Base-by-base conservation (phyloP, 179 eudicot species). In the Vitellaria paradoxa region DNA sequence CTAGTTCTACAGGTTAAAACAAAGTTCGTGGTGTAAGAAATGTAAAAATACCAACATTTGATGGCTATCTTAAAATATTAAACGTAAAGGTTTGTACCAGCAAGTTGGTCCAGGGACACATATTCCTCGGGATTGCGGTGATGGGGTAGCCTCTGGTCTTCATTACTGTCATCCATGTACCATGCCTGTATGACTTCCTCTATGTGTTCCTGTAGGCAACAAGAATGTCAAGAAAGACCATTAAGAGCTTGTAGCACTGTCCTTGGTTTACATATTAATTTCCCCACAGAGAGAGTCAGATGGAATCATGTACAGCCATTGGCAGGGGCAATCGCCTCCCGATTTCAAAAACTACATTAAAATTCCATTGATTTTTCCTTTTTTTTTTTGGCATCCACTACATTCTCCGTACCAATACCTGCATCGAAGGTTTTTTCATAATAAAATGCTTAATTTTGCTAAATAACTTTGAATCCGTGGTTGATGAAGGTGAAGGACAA, bases 61-160 rank as follows among this genome's bases (percentile, higher is more conserved):
- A 42, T 53, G 53, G 75, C 47, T 30, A 65, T 4, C n/a, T 65
- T 6, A 17, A 17, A 72, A 77, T 64, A 55, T 49, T 30, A 0
- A 59, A 24, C 15, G 3, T 0, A 15, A 49, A 64, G 30, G 52
- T 18, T 55, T 64, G 65, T 80, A 94, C 99, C 91, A 52, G 89
- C 86, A 80, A 96, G 98, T 73, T 86, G 78, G 24, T 94, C 87
- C 30, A 96, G 81, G 53, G 98, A 91, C 40, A 96, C 91, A 77
- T 81, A 94, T 82, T 96, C 92, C 84, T 91, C 85, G 14, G 98
- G 99, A 24, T 89, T 86, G 72, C 89, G 90, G 76, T 96, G 99
- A 85, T 96, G 99, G 52, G 94, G 98, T 68, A 96, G 96, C 65
- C 99, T 88, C 87, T 96, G 99, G 80, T 96, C 99, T 77, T 86